phyloP scores from a whole-genome alignment of 140 eudicot species.

The Senecio squalidus region DNA sequence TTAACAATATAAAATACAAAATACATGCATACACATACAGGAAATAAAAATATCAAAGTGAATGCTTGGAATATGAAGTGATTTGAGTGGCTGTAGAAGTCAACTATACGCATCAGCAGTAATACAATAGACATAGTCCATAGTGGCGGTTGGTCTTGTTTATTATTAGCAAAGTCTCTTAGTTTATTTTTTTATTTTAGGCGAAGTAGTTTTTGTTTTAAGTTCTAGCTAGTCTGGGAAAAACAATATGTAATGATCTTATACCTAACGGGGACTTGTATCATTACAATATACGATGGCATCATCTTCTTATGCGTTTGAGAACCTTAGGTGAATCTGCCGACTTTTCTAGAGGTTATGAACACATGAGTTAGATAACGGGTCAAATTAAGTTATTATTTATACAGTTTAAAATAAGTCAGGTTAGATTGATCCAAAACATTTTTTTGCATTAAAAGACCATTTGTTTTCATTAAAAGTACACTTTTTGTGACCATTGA shows the following conservation, averaged over 20 bases:
- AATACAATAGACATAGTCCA: neutral
- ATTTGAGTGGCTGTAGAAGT: neutral
- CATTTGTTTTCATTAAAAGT: neutral
- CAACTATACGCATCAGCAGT: neutral
- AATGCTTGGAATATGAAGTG: neutral
- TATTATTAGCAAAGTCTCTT: neutral
- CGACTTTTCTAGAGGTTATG: no score
- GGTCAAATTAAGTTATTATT: neutral
- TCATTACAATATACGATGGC: neutral
- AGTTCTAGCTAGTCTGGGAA: neutral
- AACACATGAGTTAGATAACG: no score
- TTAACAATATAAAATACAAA: neutral
- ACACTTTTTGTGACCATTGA: neutral
- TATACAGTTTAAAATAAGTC: neutral
- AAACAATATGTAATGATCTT: slow-evolving; percentile 17
- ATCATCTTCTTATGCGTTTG: neutral
- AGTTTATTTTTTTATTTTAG: slow-evolving; percentile 10
- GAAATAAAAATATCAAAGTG: neutral
- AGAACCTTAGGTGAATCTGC: neutral
- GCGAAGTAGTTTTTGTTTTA: slow-evolving; percentile 2
- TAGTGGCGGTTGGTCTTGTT: slow-evolving; percentile 6
- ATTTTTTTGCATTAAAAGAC: neutral
- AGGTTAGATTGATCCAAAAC: neutral
- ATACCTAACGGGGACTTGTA: neutral
- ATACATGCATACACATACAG: neutral